A percentile compares a stretch with the other conserved stretches of the same genome.
phyloP scores from a whole-genome alignment of 768 basidiomycete species.

The Kwoniella dendrophila region DNA sequence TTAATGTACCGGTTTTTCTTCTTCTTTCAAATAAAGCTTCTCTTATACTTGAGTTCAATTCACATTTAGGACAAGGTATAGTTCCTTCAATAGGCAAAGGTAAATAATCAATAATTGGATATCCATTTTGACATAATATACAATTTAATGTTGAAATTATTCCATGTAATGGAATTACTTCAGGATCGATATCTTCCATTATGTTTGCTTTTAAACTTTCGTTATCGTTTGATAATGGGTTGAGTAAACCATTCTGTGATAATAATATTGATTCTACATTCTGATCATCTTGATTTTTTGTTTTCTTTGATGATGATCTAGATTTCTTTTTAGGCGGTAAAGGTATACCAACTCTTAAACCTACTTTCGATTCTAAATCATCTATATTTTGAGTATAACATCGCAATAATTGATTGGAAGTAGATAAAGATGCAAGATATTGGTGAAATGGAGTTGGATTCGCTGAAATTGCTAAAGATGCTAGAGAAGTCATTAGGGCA shows the following conservation, averaged over 20 bases:
- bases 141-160: conserved; percentile 78
- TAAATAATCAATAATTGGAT: conserved; percentile 68
- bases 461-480: conserved; percentile 70
- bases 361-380: conserved; percentile 81
- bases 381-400: conserved; percentile 96
- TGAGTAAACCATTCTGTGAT: neutral
- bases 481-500: conserved; percentile 76
- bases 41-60: conserved; percentile 68
- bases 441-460: conserved; percentile 79
- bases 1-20: conserved; percentile 74
- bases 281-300: neutral
- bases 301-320: neutral
- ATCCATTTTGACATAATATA: conserved; percentile 73
- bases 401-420: conserved; percentile 72
- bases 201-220: neutral
- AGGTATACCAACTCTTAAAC: conserved; percentile 84
- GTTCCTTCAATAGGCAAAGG: conserved; percentile 65
- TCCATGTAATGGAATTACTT: conserved; percentile 88
- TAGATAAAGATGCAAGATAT: conserved; percentile 72
- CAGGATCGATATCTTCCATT: conserved; percentile 27
- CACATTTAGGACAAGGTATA: conserved; percentile 79
- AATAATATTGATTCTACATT: neutral
- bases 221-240: neutral
- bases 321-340: neutral
- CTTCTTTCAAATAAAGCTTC: conserved; percentile 75